Evolutionary conservation across 352 stramenopile species (phyloP), one percentile per base, ranked within the genome.

Genomic region (Phytopythium kandeliae): DNA sequence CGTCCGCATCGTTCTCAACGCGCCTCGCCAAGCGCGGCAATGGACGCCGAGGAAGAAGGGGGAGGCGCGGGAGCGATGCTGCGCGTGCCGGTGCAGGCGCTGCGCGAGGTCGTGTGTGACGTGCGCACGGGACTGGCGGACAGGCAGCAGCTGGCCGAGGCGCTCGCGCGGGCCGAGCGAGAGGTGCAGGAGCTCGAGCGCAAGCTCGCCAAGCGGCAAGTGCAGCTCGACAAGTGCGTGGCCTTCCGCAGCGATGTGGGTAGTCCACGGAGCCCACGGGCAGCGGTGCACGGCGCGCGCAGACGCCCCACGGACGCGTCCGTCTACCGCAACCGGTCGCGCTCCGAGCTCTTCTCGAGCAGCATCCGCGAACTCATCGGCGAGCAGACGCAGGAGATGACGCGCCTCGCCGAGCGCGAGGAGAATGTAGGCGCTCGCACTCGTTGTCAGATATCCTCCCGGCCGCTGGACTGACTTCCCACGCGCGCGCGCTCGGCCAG

Each of bases 361-460:
- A 84, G 67, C 43, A 74, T 78, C 36, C 71, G 64, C 33, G 67
- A 87, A n/a, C 59, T 83, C 48, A 66, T 85, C 16, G 71, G 69
- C 43, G 71, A 85, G 24, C 60, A 75, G 30, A 61, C 65, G 0
- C 62, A 85, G 30, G 74, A 78, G 34, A 57, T 82, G 30, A 78
- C 77, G 22, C 55, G 71, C 22, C 67, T 87, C 9, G 46, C 61
- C 8, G 68, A 71, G 21, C 58, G 73, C 36, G 73, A 83, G 52
- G 65, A 76, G n/a, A 78, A 65, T 41, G 76, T 85, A 71, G 11
- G 62, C 65, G 11, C n/a, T 28, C 10, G 26, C 26, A 34, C 3
- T 34, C 15, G n/a, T 22, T 22, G 21, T 26, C 9, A 16, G 9
- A n/a, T n/a, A n/a, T n/a, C n/a, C n/a, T n/a, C n/a, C n/a, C n/a